Conservation (phyloP, 164 flowering plant species). For the Cinnamomum chago region DNA sequence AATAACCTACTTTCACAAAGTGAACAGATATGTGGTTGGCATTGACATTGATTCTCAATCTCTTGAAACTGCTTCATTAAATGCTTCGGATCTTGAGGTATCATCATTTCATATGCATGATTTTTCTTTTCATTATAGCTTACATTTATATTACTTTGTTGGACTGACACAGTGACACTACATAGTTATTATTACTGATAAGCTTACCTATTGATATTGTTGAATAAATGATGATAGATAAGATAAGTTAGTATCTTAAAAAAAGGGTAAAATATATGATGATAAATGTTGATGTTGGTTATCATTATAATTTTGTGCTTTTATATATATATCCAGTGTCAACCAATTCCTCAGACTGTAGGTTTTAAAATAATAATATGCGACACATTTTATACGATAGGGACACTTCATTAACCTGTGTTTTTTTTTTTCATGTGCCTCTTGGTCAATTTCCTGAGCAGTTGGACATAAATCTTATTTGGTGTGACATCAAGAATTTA, state of each 20-base stretch:
- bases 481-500: conserved; percentile 60
- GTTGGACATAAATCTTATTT: conserved; percentile 75
- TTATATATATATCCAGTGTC: not conserved
- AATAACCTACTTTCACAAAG: not conserved
- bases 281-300: not conserved
- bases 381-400: not conserved
- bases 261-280: not conserved
- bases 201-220: too few relatives aligned
- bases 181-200: too few relatives aligned
- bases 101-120: not conserved
- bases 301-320: not conserved
- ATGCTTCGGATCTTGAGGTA: conserved; percentile 95
- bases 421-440: conserved; percentile 3
- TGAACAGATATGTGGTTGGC: conserved; percentile 68
- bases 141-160: too few relatives aligned
- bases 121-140: too few relatives aligned
- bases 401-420: conserved; percentile 7
- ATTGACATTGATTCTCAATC: conserved; percentile 75
- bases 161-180: too few relatives aligned
- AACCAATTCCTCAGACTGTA: not conserved
- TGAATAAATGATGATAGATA: too few relatives aligned
- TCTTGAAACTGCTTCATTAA: conserved; percentile 62
- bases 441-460: conserved; percentile 27
- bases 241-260: not conserved
- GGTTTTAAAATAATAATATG: not conserved